These are phyloP conservation scores for Podospora appendiculata DNA, from an alignment of 495 filamentous ascomycete genomes.

Conservation along the genomic window DNA sequence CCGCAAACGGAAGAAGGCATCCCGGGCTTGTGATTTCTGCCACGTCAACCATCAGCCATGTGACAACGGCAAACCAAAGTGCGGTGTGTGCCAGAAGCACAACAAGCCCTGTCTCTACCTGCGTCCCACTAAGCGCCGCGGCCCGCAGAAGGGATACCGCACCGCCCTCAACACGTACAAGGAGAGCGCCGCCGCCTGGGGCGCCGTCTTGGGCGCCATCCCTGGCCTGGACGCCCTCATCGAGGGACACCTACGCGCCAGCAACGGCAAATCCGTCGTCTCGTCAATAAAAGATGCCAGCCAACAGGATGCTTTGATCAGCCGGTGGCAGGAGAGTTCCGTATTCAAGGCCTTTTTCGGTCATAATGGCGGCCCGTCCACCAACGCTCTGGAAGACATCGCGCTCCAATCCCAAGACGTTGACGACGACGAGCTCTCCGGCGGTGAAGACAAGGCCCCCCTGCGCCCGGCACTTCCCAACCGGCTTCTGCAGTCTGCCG, in stretches of 20 bases:
- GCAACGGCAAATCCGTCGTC: conserved; percentile 16
- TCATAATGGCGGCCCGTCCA: conserved; percentile 14
- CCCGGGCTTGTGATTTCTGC: conserved; percentile 32
- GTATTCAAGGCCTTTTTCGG: conserved; percentile 30
- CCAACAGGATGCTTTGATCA: conserved; percentile 26
- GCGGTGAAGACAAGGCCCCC: background rate
- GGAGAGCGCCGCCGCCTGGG: conserved; percentile 32
- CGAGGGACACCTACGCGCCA: conserved; percentile 23
- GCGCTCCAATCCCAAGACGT: conserved; percentile 3
- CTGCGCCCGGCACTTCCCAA: conserved; percentile 3
- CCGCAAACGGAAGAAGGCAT: conserved; percentile 30
- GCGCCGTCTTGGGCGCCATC: conserved; percentile 26
- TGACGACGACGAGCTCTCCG: conserved; percentile 6
- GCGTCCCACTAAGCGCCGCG: conserved; percentile 29
- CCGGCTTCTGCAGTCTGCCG: background rate
- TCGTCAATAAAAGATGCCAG: conserved; percentile 25
- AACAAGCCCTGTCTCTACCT: conserved; percentile 30
- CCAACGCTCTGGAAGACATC: background rate
- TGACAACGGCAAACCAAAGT: conserved; percentile 31
- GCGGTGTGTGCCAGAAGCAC: conserved; percentile 26
- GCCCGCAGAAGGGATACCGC: conserved; percentile 29
- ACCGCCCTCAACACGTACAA: conserved; percentile 33
- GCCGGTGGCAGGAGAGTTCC: conserved; percentile 24
- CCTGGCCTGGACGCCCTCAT: conserved; percentile 29
- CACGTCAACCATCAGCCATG: conserved; percentile 33